A percentile compares a stretch with the other conserved stretches of the same genome.
Evolutionary conservation across 768 basidiomycete species (phyloP).

Genomic region (Agaricus subrufescens): DNA sequence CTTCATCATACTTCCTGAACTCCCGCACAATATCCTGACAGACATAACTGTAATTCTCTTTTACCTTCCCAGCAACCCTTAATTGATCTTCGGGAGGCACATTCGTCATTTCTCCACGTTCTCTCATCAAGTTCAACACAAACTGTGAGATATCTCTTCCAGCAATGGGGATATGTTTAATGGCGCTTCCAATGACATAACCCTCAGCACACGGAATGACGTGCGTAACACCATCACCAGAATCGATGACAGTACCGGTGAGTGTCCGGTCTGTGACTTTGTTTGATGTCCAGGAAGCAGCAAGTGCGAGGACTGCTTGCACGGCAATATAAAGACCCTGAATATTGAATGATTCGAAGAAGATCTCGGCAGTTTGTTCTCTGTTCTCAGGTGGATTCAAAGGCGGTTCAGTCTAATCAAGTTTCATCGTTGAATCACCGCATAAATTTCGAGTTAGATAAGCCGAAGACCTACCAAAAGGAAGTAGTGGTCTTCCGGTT

Average conservation of each 20-base stretch:
- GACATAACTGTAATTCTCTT: slow-evolving; percentile 97
- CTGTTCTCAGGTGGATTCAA: slow-evolving; percentile 98
- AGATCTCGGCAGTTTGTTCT: slow-evolving; percentile 98
- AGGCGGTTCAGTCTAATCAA: slow-evolving; percentile 89
- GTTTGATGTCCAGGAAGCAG: slow-evolving; percentile 94
- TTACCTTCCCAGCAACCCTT: slow-evolving; percentile 87
- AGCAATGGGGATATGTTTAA: slow-evolving; percentile 98
- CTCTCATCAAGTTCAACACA: slow-evolving; percentile 91
- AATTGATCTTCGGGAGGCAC: slow-evolving; percentile 96
- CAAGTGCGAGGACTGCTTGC: slow-evolving; percentile 96
- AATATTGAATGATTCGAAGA: slow-evolving; percentile 99
- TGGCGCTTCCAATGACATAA: slow-evolving; percentile 97
- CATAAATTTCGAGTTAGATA: not conserved
- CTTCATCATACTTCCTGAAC: slow-evolving; percentile 96
- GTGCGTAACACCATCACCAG: slow-evolving; percentile 98
- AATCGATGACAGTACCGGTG: slow-evolving; percentile 97
- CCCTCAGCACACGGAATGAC: slow-evolving; percentile 96
- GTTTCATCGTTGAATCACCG: not conserved
- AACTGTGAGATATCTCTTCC: slow-evolving; percentile 97
- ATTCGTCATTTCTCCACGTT: slow-evolving; percentile 86
- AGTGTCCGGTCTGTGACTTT: slow-evolving; percentile 86
- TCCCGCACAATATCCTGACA: slow-evolving; percentile 99
- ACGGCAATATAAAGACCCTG: slow-evolving; percentile 98
- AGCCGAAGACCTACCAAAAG: slow-evolving; percentile 64
- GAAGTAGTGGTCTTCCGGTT: slow-evolving; percentile 99